Evolutionary conservation across 148 eudicot species (phyloP), one percentile per base, ranked within the genome.

Genomic region (Hydrangea macrophylla): DNA sequence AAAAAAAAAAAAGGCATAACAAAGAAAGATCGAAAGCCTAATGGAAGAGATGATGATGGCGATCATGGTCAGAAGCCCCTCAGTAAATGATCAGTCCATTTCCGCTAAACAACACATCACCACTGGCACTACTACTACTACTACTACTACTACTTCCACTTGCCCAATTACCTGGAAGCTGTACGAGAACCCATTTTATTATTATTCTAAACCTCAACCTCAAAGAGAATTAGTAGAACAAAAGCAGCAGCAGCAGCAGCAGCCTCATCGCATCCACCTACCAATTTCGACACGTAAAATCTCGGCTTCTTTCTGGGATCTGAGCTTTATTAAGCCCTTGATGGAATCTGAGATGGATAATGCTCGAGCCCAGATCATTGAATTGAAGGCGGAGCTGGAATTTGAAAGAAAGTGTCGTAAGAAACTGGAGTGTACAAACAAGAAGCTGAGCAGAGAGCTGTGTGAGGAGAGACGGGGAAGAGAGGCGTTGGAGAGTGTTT

Each of bases 121-220:
- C 67, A 79, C n/a, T n/a, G n/a, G n/a, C n/a, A n/a, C n/a, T n/a
- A n/a, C n/a, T n/a, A n/a, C n/a, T n/a, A n/a, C n/a, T n/a, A n/a
- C n/a, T n/a, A n/a, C n/a, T n/a, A n/a, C n/a, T n/a, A n/a, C 58
- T 39, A 62, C 67, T 54, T 62, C 83, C 62, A 69, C 66, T 64
- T 68, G 59, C 73, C 81, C 89, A 79, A 81, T n/a, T n/a, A n/a
- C 80, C 78, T 90, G 96, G 96, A 90, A 87, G 62, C 71, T 83
- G 48, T 90, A 90, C 75, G 79, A 85, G 27, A 90, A 90, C 71
- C 96, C 96, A 48, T 82, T 80, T 77, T 89, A 79, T 70, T 65
- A 40, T 33, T 55, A 74, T 55, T 42, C 53, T 20, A 60, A 17
- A 11, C 74, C 60, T 28, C 51, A 58, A 12, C 56, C 61, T 1